Evolutionary conservation across 2,329 filamentous ascomycete species (phyloP).

Genomic region (Daldinia sp.): DNA sequence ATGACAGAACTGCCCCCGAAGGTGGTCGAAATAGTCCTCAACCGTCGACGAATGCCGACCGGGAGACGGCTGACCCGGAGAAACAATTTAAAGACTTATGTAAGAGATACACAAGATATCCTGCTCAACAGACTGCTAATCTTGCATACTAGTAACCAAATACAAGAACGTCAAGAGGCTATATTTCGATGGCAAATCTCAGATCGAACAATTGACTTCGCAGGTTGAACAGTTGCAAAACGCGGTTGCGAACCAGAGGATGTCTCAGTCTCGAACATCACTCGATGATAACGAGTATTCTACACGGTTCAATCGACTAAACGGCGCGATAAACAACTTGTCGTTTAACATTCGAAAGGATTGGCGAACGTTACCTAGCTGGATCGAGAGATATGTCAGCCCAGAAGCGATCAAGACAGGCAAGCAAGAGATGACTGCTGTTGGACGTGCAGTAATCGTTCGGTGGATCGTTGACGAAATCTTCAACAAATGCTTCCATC

Average conservation of each 20-base stretch:
- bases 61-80: constrained; percentile 54
- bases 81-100: constrained; percentile 66
- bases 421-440: constrained; percentile 97
- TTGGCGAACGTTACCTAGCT: constrained; percentile 82
- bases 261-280: constrained; percentile 92
- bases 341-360: constrained; percentile 96
- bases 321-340: constrained; percentile 92
- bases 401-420: constrained; percentile 84
- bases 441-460: constrained; percentile 87
- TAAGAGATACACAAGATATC: constrained; percentile 48
- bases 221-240: constrained; percentile 97
- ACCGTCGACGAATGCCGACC: constrained; percentile 55
- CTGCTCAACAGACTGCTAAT: constrained; percentile 43
- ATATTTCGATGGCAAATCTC: constrained; percentile 93
- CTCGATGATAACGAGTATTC: constrained; percentile 95
- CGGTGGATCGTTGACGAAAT: constrained; percentile 91
- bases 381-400: constrained; percentile 83
- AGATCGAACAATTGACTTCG: constrained; percentile 85
- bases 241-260: constrained; percentile 93
- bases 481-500: constrained; percentile 93
- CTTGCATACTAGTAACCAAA: constrained; percentile 74
- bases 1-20: constrained; percentile 55
- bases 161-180: constrained; percentile 98
- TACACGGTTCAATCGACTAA: constrained; percentile 86
- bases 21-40: constrained; percentile 66